Evolutionary conservation across 352 stramenopile species (phyloP).

Genomic region (Halophytophthora polymorphica): DNA sequence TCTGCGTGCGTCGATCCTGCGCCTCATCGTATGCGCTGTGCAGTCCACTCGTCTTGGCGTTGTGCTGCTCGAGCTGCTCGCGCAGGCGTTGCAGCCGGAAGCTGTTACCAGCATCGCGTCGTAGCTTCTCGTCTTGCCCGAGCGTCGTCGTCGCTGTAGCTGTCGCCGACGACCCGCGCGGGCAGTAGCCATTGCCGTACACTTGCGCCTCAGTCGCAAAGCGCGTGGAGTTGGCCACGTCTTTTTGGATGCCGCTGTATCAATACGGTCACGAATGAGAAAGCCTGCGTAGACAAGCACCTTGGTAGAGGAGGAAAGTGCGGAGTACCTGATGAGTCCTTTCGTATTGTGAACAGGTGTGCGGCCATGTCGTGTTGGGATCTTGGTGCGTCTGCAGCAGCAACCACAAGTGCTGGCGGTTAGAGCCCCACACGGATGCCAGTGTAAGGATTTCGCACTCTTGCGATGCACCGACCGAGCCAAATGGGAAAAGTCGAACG

Average conservation of each 20-base stretch:
- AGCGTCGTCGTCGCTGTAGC: conserved; percentile 22
- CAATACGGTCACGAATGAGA: background rate
- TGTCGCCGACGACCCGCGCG: background rate
- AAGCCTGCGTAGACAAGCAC: background rate
- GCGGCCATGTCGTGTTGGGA: conserved; percentile 37
- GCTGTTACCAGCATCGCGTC: conserved; percentile 26
- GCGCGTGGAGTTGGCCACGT: background rate
- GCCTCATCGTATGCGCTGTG: conserved; percentile 21
- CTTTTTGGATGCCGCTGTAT: conserved; percentile 11
- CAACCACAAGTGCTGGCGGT: background rate
- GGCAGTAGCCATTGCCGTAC: conserved; percentile 30
- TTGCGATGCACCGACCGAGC: conserved; percentile 34
- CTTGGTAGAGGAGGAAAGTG: background rate
- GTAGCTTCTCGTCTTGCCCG: conserved; percentile 52
- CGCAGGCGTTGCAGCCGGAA: conserved; percentile 41
- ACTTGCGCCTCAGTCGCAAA: conserved; percentile 43
- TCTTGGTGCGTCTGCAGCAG: conserved; percentile 25
- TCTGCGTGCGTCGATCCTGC: conserved; percentile 37
- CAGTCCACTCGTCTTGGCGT: conserved; percentile 20
- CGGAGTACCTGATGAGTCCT: conserved; percentile 25
- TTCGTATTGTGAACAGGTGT: conserved; percentile 39
- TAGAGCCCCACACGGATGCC: no score
- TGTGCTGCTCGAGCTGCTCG: conserved; percentile 33
- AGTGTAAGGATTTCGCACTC: no score
- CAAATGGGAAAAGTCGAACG: conserved; percentile 49